Evolutionary conservation across 2,329 filamentous ascomycete genomes (phyloP), one percentile per base, ranked within the genome.

Genomic region (Emydomyces testavorans): DNA sequence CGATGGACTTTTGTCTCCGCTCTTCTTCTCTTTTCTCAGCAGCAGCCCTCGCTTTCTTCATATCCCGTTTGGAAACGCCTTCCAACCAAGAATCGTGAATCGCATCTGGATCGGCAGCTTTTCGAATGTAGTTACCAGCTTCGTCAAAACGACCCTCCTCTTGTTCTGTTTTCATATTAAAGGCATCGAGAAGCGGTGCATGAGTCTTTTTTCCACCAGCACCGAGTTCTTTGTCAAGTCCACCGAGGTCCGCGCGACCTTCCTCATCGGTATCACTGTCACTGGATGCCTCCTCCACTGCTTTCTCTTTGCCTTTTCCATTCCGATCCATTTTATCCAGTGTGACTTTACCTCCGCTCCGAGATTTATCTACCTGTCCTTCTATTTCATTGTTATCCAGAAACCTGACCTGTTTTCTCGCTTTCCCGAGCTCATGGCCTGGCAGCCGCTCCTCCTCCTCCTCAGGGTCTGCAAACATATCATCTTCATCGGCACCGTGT

Each of bases 111-210:
- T 98, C 92, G 6, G 71, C 77, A 0, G 89, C 89, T 65, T 93
- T 93, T 49, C 92, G 80, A 37, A 98, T 79, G 62, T 81, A 98
- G 64, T 96, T 98, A 7, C 90, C 90, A 1, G 81, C 72, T 57
- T 92, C 84, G 62, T 98, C 92, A 59, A 95, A 98, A 8, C 80
- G 77, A 1, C 92, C 92, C 57, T 96, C 90, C 60, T 96, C 88
- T 63, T 93, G 82, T 65, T 98, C 92, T 10, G 78, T 71, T 50
- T 79, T 80, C 74, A 98, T 85, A 61, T 98, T 96, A 74, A 98
- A 98, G 2, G 90, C 90, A 64, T 96, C 92, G 4, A 98, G 76
- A 63, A 92, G 86, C 1, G 92, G 92, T 1, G 92, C 92, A 64
- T 95, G 87, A 58, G 81, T 85, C 70, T 95, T 96, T 57, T 93